Percentiles rank a stretch among this genome's conserved stretches.
phyloP scores from a whole-genome alignment of 768 basidiomycete species.

The Pleurotus eryngii region DNA sequence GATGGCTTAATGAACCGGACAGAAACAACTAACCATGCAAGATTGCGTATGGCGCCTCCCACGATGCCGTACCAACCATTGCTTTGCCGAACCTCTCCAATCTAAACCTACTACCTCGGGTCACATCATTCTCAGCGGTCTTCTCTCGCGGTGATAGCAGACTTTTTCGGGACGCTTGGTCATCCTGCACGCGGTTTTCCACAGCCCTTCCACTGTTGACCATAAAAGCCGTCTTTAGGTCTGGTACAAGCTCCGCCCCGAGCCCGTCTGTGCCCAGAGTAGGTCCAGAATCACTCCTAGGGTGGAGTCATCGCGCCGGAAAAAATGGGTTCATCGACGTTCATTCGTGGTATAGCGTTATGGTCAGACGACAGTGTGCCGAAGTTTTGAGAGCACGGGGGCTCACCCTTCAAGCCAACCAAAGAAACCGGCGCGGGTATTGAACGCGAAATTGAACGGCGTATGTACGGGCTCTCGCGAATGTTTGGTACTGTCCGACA shows the following conservation, averaged over 20 bases:
- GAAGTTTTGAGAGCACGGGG: background rate
- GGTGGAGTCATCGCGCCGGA: background rate
- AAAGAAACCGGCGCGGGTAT: slow-evolving; percentile 52
- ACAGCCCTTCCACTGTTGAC: slow-evolving; percentile 1
- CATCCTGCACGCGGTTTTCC: background rate
- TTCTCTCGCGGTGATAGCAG: background rate
- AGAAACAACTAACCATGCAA: slow-evolving; percentile 40
- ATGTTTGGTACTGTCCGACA: slow-evolving; percentile 29
- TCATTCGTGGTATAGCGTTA: background rate
- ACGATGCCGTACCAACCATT: slow-evolving; percentile 69
- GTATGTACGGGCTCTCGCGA: slow-evolving; percentile 48
- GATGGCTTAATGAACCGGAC: background rate
- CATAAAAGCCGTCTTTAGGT: background rate
- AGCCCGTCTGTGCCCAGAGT: background rate
- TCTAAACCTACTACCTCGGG: slow-evolving; percentile 35
- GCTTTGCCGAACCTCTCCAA: slow-evolving; percentile 71
- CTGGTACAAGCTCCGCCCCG: slow-evolving; percentile 4
- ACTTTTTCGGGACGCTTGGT: background rate
- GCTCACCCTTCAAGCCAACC: slow-evolving; percentile 66
- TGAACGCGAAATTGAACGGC: slow-evolving; percentile 74
- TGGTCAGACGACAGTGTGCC: background rate
- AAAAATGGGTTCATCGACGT: background rate
- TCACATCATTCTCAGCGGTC: slow-evolving; percentile 14
- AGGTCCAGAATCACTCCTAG: background rate
- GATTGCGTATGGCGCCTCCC: slow-evolving; percentile 65